phyloP scores from a whole-genome alignment of 805 yeast species.

The Metschnikowia lochheadii region DNA sequence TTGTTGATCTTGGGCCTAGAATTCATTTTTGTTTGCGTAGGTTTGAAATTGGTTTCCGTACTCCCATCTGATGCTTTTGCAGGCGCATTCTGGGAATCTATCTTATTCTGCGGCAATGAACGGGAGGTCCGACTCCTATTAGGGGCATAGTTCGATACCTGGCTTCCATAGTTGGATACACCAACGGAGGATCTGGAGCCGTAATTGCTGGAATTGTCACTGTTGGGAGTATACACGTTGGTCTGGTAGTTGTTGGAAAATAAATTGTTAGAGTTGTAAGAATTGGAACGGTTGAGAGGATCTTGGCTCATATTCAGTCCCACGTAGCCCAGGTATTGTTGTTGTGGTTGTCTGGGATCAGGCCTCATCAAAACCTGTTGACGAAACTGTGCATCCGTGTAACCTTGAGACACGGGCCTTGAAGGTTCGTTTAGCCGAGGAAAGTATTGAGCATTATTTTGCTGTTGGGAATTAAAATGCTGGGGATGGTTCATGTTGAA shows the following conservation, averaged over 20 bases:
- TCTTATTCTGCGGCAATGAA: not conserved
- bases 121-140: not conserved
- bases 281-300: not conserved
- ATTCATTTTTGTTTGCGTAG: slow-evolving; percentile 35
- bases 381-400: slow-evolving; percentile 4
- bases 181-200: not conserved
- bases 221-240: not conserved
- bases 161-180: not conserved
- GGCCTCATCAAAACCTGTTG: slow-evolving; percentile 1
- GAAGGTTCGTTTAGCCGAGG: slow-evolving; percentile 1
- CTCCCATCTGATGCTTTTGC: not conserved
- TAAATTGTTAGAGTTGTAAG: not conserved
- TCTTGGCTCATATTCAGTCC: not conserved
- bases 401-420: slow-evolving; percentile 4
- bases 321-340: slow-evolving; percentile 1
- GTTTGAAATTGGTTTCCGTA: slow-evolving; percentile 24
- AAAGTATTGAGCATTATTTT: not conserved
- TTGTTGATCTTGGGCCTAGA: slow-evolving; percentile 36
- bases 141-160: not conserved
- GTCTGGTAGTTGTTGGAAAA: not conserved
- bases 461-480: not conserved
- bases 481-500: not conserved
- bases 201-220: not conserved
- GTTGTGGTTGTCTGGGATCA: not conserved
- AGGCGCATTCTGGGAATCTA: not conserved